Evolutionary conservation across 2,329 filamentous ascomycete genomes (phyloP), one percentile per base, ranked within the genome.

Genomic region (Chaetoscypha palmicola): DNA sequence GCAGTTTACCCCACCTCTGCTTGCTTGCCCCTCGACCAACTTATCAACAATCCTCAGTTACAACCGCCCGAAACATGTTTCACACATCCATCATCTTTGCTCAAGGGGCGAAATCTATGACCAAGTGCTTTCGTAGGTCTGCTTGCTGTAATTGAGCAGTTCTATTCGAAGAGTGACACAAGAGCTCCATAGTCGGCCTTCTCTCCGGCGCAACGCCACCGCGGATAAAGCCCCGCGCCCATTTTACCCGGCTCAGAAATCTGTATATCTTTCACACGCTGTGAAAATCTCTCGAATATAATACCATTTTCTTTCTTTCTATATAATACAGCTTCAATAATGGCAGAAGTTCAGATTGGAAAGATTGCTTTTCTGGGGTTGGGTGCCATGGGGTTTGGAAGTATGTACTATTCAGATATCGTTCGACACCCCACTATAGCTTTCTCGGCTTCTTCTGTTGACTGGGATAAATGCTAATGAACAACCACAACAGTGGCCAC

Each of bases 401-500:
- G 40, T 43, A 37, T 35, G 40, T 36, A 36, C 12, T 23, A 16
- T 21, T 34, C 1, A 20, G 14, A 21, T 21, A 22, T 20, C 23
- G 8, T 28, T 7, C 24, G 24, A 28, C 24, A 28, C 8, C 5
- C n/a, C 36, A 11, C 8, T 16, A 12, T 22, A n/a, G 10, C 8
- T n/a, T 12, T 43, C 22, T 16, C 21, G 36, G 19, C 19, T 4
- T 16, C 32, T 10, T 34, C 17, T 5, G 32, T 16, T n/a, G 17
- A 9, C 7, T n/a, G n/a, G n/a, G 19, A 17, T 1, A 34, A 14
- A 17, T 11, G 30, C 12, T 8, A 26, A 34, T n/a, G 3, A 19
- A 41, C 3, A 16, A 22, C 21, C 16, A 36, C 30, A 43, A 5
- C 40, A 43, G 40, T 89, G 83, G 84, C 84, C 51, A 84, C 77